A percentile compares a stretch with the other conserved stretches of the same genome.
These are phyloP conservation scores for Chaetomium sp. DNA, from an alignment of 2,329 filamentous ascomycete genomes.

Conservation along the genomic window DNA sequence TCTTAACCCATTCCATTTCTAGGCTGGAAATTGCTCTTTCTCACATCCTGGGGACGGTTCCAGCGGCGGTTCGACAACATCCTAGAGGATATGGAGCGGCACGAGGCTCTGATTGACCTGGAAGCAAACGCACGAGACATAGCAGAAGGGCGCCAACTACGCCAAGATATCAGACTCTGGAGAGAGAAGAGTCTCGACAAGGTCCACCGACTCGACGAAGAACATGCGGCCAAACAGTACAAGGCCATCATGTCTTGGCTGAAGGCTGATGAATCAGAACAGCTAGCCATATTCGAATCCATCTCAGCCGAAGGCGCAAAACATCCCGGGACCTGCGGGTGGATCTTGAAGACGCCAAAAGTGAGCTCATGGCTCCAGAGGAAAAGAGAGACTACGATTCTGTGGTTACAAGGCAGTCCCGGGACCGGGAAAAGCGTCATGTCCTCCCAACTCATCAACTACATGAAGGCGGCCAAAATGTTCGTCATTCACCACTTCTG, in stretches of 20 bases:
- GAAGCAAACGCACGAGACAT: constrained; percentile 7
- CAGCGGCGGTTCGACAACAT: constrained; percentile 3
- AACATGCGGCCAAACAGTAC: constrained; percentile 1
- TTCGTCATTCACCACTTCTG: constrained; percentile 12
- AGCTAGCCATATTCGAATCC: constrained; percentile 4
- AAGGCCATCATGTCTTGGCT: constrained; percentile 7
- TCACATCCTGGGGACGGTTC: constrained; percentile 9
- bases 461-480: constrained; percentile 5
- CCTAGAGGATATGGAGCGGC: not conserved
- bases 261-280: constrained; percentile 2
- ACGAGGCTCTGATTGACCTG: constrained; percentile 2
- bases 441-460: constrained; percentile 2
- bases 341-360: constrained; percentile 5
- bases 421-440: constrained; percentile 4
- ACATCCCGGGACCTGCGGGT: constrained; percentile 4
- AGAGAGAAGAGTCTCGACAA: constrained; percentile 2
- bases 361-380: not conserved
- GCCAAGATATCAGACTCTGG: constrained; percentile 3
- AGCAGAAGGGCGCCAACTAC: not conserved
- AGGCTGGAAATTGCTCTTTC: constrained; percentile 9
- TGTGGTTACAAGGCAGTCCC: constrained; percentile 1
- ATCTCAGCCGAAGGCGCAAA: not conserved
- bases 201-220: not conserved
- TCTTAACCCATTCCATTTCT: not conserved
- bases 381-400: not conserved